A percentile compares a stretch with the other conserved stretches of the same genome.
Evolutionary conservation across 1,139 yeast genomes (phyloP).

Genomic region (Hyphopichia burtonii): DNA sequence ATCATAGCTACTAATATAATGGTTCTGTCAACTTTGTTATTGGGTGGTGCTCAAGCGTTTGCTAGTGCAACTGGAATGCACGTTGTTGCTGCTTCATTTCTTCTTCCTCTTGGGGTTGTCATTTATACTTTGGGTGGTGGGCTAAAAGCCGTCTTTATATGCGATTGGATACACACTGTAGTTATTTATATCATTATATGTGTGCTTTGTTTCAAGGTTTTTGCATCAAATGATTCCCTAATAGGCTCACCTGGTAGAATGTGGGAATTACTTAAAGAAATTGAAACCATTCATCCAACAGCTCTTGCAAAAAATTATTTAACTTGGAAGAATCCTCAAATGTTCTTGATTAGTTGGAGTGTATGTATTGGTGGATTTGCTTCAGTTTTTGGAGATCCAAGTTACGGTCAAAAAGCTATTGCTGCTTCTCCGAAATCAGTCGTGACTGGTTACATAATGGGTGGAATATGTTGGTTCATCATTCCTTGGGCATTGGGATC

Average conservation of each 20-base stretch:
- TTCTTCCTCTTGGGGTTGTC: conserved; percentile 52
- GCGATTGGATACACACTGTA: conserved; percentile 12
- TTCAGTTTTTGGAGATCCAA: conserved; percentile 43
- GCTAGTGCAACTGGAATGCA: conserved; percentile 11
- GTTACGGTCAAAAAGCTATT: conserved; percentile 40
- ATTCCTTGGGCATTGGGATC: conserved; percentile 35
- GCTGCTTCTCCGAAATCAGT: conserved; percentile 33
- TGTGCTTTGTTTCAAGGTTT: conserved; percentile 7
- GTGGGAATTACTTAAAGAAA: conserved; percentile 30
- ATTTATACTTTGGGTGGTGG: conserved; percentile 54
- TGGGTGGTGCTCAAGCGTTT: conserved; percentile 14
- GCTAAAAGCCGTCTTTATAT: conserved; percentile 40
- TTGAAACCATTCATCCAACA: conserved; percentile 23
- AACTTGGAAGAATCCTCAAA: conserved; percentile 9
- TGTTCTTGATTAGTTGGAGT: conserved; percentile 22
- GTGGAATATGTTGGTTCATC: conserved; percentile 35
- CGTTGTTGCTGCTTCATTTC: conserved; percentile 18
- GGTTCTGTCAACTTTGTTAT: conserved; percentile 14
- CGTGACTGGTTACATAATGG: conserved; percentile 29
- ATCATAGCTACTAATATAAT: conserved; percentile 15
- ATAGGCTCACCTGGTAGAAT: conserved; percentile 35
- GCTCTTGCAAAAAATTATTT: conserved; percentile 10
- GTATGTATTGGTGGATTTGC: conserved; percentile 30
- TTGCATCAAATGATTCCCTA: conserved; percentile 19
- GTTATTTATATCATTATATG: conserved; percentile 8